These are phyloP conservation scores for Spongispora temasekensis DNA, from an alignment of 1,284 basidiomycete genomes.

Conservation along the genomic window DNA sequence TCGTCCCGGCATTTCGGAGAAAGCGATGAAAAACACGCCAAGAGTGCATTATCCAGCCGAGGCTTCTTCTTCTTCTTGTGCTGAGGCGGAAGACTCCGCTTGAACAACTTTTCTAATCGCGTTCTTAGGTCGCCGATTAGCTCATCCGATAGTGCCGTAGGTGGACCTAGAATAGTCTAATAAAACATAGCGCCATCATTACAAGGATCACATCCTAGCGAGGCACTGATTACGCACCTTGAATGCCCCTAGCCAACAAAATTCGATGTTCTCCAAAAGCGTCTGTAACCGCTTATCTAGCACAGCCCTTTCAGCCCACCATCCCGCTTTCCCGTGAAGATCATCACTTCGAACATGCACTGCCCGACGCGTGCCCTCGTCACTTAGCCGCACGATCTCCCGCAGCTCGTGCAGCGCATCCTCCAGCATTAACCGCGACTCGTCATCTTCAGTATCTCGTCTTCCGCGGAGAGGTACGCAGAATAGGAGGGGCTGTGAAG, in stretches of 20 bases:
- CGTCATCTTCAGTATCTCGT: conserved; percentile 74
- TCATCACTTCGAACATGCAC: conserved; percentile 67
- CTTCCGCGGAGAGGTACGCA: conserved; percentile 87
- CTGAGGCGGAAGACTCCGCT: conserved; percentile 56
- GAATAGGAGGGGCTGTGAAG: conserved; percentile 73
- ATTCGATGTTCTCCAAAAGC: conserved; percentile 86
- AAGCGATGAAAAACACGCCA: conserved; percentile 87
- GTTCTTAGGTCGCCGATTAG: conserved; percentile 56
- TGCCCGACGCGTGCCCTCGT: conserved; percentile 77
- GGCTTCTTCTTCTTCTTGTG: conserved; percentile 31
- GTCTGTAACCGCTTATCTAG: conserved; percentile 79
- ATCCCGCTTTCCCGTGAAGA: conserved; percentile 64
- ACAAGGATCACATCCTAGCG: neutral
- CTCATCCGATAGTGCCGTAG: conserved; percentile 46
- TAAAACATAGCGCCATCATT: conserved; percentile 26
- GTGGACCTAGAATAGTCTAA: conserved; percentile 70
- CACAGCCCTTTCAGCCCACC: conserved; percentile 83
- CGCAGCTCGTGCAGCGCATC: conserved; percentile 74
- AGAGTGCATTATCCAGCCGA: conserved; percentile 65
- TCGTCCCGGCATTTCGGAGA: conserved; percentile 85
- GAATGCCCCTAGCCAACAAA: conserved; percentile 96
- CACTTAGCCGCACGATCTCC: conserved; percentile 78
- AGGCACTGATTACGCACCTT: conserved; percentile 60
- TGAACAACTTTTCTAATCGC: conserved; percentile 77
- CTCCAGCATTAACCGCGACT: conserved; percentile 68